A percentile compares a stretch with the other conserved stretches of the same genome.
Evolutionary conservation across 805 yeast species (phyloP).

Genomic region (Wickerhamomyces ciferrii): DNA sequence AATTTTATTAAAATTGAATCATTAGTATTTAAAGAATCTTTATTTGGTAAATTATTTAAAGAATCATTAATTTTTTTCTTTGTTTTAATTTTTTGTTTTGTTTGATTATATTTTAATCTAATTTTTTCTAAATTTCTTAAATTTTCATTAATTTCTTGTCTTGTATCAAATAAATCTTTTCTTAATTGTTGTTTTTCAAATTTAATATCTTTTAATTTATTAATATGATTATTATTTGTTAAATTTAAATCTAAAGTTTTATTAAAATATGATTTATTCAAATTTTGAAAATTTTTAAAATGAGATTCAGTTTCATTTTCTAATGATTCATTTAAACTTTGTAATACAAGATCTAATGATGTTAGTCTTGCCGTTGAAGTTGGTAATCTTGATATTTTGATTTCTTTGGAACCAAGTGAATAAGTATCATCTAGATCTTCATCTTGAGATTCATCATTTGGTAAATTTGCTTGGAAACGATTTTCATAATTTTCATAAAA

Average conservation of each 20-base stretch:
- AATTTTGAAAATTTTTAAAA: constrained; percentile 14
- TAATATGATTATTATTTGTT: constrained; percentile 26
- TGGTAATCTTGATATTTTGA: constrained; percentile 20
- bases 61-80: constrained; percentile 8
- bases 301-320: constrained; percentile 3
- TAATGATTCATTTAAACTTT: constrained; percentile 5
- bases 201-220: constrained; percentile 24
- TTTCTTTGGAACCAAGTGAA: constrained; percentile 10
- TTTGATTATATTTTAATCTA: constrained; percentile 17
- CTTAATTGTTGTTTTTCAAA: constrained; percentile 25
- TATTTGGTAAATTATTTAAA: background rate
- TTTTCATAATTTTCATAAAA: background rate
- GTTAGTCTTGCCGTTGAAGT: constrained; percentile 14
- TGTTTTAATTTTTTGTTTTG: constrained; percentile 17
- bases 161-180: constrained; percentile 20
- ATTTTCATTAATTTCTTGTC: constrained; percentile 22
- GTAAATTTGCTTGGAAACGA: background rate
- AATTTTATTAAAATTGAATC: constrained; percentile 5
- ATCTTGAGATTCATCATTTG: background rate
- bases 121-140: constrained; percentile 20
- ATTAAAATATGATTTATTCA: constrained; percentile 24
- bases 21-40: background rate
- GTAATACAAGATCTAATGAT: constrained; percentile 13
- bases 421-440: background rate
- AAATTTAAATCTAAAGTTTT: constrained; percentile 30